Evolutionary conservation across 2,329 filamentous ascomycete species (phyloP).

Genomic region (Eutypa lata): DNA sequence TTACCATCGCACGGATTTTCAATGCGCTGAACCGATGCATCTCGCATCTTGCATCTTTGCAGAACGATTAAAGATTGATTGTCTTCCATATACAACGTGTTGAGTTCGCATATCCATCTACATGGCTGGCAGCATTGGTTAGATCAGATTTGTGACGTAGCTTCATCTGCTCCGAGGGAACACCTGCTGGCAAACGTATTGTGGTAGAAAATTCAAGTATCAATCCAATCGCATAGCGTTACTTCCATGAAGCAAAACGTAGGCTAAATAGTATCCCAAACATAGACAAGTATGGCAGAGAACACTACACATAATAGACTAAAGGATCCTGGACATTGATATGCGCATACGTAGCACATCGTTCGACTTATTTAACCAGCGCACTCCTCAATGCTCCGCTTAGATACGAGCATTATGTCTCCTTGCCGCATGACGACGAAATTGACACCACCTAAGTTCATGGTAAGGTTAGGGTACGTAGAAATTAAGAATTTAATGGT

Average conservation of each 20-base stretch:
- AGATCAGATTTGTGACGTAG: too few relatives aligned
- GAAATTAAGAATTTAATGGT: too few relatives aligned
- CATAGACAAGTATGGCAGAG: background rate
- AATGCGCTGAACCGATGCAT: too few relatives aligned
- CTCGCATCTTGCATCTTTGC: too few relatives aligned
- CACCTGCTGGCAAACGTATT: background rate
- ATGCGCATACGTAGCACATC: slow-evolving; percentile 1
- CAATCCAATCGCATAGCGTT: background rate
- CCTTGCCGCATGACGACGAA: slow-evolving; percentile 1
- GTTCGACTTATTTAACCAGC: slow-evolving; percentile 3
- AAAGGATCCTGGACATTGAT: slow-evolving; percentile 2
- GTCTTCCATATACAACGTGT: too few relatives aligned
- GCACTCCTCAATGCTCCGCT: slow-evolving; percentile 3
- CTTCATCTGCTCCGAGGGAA: too few relatives aligned
- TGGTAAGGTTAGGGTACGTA: background rate
- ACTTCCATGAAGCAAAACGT: background rate
- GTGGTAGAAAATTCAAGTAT: background rate
- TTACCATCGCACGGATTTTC: too few relatives aligned
- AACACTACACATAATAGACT: background rate
- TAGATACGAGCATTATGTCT: slow-evolving; percentile 4
- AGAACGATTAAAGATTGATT: too few relatives aligned
- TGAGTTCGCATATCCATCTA: background rate
- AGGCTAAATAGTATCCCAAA: background rate
- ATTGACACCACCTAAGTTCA: slow-evolving; percentile 2
- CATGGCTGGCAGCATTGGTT: background rate